Percentiles rank a stretch among this genome's conserved stretches.
phyloP scores from a whole-genome alignment of 371 early-diverging fungal genomes.

The Mortierella sp. region DNA sequence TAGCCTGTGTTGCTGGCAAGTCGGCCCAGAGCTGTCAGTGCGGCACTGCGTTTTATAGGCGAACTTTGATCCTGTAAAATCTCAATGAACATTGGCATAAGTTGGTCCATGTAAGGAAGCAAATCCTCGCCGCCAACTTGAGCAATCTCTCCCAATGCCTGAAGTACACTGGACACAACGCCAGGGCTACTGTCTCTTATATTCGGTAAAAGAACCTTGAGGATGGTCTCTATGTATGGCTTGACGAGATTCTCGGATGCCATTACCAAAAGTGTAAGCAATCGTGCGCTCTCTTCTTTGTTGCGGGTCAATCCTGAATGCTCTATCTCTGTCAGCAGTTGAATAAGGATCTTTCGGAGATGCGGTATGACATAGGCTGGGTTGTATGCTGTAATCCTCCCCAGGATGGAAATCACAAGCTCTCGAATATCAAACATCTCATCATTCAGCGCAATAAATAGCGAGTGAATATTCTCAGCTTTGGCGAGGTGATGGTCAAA shows the following conservation, averaged over 20 bases:
- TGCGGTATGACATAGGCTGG: conserved; percentile 95
- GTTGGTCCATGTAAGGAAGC: conserved; percentile 80
- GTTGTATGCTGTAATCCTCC: conserved; percentile 86
- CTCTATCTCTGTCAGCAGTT: conserved; percentile 94
- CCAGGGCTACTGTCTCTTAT: conserved; percentile 83
- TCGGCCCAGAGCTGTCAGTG: conserved; percentile 87
- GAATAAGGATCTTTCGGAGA: conserved; percentile 87
- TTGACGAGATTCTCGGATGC: conserved; percentile 85
- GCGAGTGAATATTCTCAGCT: conserved; percentile 88
- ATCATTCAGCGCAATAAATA: conserved; percentile 94
- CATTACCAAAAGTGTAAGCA: conserved; percentile 81
- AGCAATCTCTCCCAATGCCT: conserved; percentile 89
- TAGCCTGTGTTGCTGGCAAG: conserved; percentile 89
- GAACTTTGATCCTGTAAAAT: conserved; percentile 93
- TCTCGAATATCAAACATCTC: conserved; percentile 91
- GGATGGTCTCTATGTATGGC: conserved; percentile 92
- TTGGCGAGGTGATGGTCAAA: conserved; percentile 93
- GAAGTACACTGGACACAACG: conserved; percentile 87
- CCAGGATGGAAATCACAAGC: conserved; percentile 87
- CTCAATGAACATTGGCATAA: conserved; percentile 91
- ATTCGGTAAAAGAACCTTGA: conserved; percentile 87
- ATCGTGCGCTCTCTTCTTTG: conserved; percentile 89
- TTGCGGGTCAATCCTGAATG: conserved; percentile 85
- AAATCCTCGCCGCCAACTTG: conserved; percentile 91
- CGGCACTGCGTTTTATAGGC: conserved; percentile 87